A percentile compares a stretch with the other conserved stretches of the same genome.
phyloP scores from a whole-genome alignment of 148 eudicot species.

The Nepenthes mirabilis region DNA sequence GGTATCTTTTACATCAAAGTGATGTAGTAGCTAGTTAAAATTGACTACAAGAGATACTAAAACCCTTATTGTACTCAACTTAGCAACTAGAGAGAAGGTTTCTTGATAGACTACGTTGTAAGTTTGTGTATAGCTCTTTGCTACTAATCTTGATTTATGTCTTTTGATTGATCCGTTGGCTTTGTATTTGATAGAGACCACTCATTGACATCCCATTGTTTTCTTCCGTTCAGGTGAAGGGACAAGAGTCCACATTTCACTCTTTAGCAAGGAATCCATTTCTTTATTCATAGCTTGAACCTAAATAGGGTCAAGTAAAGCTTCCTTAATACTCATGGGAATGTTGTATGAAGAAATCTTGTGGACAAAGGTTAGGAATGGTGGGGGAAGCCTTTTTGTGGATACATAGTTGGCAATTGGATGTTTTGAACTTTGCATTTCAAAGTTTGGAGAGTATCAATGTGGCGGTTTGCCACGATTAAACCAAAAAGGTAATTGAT shows the following conservation, averaged over 20 bases:
- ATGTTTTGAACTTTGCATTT: no score
- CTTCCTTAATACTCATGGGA: not conserved
- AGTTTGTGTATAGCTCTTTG: not conserved
- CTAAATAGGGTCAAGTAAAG: not conserved
- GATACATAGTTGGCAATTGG: no score
- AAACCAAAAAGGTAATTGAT: no score
- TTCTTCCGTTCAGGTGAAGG: not conserved
- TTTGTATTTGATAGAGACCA: not conserved
- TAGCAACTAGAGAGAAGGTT: not conserved
- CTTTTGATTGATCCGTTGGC: not conserved
- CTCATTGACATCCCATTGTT: not conserved
- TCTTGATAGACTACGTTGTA: not conserved
- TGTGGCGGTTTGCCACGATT: no score
- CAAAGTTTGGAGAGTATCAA: no score
- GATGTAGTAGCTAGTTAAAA: not conserved
- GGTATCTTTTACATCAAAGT: not conserved
- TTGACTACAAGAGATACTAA: not conserved
- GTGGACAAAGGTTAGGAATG: no score
- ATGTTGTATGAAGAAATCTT: no score
- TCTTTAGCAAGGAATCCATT: not conserved
- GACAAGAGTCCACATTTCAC: not conserved
- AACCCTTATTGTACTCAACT: not conserved
- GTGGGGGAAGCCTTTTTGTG: no score
- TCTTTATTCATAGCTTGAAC: not conserved
- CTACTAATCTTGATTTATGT: not conserved